Percentiles rank a stretch among this genome's conserved stretches.
Conservation (phyloP, 352 stramenopile genomes). For the Pythium volutum region DNA sequence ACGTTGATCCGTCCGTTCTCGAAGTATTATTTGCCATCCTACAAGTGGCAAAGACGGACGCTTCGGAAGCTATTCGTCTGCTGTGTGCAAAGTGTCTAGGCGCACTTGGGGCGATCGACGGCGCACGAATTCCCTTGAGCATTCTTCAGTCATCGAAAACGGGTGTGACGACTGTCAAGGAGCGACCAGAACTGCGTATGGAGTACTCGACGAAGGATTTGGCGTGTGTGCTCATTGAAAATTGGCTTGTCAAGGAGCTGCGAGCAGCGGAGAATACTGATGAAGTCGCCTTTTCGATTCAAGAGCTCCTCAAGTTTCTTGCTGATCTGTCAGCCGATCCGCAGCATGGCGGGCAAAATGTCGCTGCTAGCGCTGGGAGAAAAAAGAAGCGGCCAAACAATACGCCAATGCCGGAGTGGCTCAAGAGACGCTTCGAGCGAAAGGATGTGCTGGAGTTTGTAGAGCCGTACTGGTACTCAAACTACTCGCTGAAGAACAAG, state of each 20-base stretch:
- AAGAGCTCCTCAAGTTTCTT: slow-evolving; percentile 83
- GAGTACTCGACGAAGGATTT: slow-evolving; percentile 82
- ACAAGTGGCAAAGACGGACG: slow-evolving; percentile 63
- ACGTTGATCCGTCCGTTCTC: slow-evolving; percentile 55
- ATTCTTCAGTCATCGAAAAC: slow-evolving; percentile 49
- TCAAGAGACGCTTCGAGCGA: slow-evolving; percentile 79
- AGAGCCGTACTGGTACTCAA: slow-evolving; percentile 88
- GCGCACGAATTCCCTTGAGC: slow-evolving; percentile 62
- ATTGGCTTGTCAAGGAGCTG: slow-evolving; percentile 78
- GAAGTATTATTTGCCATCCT: slow-evolving; percentile 67
- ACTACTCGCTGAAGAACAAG: slow-evolving; percentile 49
- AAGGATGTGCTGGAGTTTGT: slow-evolving; percentile 87
- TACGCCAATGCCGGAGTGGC: slow-evolving; percentile 73
- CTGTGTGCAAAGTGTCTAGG: slow-evolving; percentile 73
- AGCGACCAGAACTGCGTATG: slow-evolving; percentile 20
- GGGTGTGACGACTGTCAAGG: slow-evolving; percentile 5
- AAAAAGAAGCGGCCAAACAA: slow-evolving; percentile 1
- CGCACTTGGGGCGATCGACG: slow-evolving; percentile 77
- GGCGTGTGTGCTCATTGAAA: slow-evolving; percentile 79
- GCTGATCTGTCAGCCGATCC: slow-evolving; percentile 68
- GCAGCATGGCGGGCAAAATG: slow-evolving; percentile 63
- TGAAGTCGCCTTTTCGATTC: slow-evolving; percentile 77
- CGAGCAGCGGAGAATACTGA: slow-evolving; percentile 83
- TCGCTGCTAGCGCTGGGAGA: slow-evolving; percentile 5
- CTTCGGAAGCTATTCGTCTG: slow-evolving; percentile 58